Percentiles rank a stretch among this genome's conserved stretches.
These are phyloP conservation scores for Stagonosporopsis cucurbitacearum DNA, from an alignment of 2,329 filamentous ascomycete species.

Conservation along the genomic window DNA sequence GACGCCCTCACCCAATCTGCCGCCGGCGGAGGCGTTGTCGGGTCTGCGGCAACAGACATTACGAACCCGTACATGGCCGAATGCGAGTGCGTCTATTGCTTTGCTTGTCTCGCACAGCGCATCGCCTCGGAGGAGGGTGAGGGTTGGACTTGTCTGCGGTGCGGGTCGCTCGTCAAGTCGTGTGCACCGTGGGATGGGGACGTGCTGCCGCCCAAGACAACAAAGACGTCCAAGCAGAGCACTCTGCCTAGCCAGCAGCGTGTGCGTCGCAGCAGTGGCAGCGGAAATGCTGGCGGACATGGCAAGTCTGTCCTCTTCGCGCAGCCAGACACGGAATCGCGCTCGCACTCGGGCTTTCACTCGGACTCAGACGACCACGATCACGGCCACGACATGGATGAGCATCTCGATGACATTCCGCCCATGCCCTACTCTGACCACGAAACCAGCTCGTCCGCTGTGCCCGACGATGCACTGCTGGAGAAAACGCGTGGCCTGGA, in stretches of 20 bases:
- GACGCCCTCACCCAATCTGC: slow-evolving; percentile 70
- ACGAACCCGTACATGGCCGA: slow-evolving; percentile 95
- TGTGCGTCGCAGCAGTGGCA: background rate
- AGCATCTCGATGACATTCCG: slow-evolving; percentile 29
- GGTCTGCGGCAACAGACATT: slow-evolving; percentile 88
- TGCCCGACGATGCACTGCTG: slow-evolving; percentile 3
- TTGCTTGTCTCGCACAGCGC: slow-evolving; percentile 88
- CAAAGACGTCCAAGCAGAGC: background rate
- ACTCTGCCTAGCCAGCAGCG: background rate
- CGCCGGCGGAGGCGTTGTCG: slow-evolving; percentile 78
- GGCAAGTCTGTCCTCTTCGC: background rate
- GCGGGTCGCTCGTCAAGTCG: slow-evolving; percentile 80
- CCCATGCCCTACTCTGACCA: slow-evolving; percentile 6
- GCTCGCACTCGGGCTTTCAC: too few relatives aligned
- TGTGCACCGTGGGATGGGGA: slow-evolving; percentile 93
- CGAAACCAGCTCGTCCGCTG: background rate
- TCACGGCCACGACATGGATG: background rate
- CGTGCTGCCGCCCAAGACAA: slow-evolving; percentile 66
- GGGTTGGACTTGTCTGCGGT: slow-evolving; percentile 89
- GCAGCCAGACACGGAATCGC: background rate
- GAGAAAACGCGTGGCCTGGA: slow-evolving; percentile 32
- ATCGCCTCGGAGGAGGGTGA: slow-evolving; percentile 93
- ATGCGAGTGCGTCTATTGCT: slow-evolving; percentile 94
- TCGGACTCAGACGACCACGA: too few relatives aligned
- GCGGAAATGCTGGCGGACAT: background rate